A percentile compares a stretch with the other conserved stretches of the same genome.
phyloP scores from a whole-genome alignment of 352 stramenopile species.

The Phytophthora megakarya region DNA sequence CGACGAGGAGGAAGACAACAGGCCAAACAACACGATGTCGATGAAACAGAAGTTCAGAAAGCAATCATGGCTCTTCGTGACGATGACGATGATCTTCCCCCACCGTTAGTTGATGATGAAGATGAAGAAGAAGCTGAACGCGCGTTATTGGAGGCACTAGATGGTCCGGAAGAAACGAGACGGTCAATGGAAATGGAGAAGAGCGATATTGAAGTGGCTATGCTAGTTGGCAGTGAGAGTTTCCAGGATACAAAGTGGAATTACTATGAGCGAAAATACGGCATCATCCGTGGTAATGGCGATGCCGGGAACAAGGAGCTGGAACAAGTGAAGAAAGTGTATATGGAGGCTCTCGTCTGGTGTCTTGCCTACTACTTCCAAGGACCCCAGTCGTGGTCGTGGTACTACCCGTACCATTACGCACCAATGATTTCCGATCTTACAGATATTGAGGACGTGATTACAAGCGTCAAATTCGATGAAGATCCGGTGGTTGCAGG shows the following conservation, averaged over 20 bases:
- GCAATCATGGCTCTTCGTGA: constrained; percentile 51
- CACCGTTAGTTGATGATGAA: constrained; percentile 46
- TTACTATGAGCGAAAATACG: constrained; percentile 88
- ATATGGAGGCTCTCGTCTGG: constrained; percentile 85
- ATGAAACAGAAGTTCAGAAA: constrained; percentile 51
- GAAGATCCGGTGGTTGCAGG: constrained; percentile 57
- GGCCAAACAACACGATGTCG: constrained; percentile 48
- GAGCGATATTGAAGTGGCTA: constrained; percentile 53
- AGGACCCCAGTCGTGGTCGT: constrained; percentile 97
- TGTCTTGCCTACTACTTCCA: constrained; percentile 86
- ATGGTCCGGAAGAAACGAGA: constrained; percentile 55
- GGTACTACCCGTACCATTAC: constrained; percentile 99
- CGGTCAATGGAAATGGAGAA: constrained; percentile 47
- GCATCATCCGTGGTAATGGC: constrained; percentile 58
- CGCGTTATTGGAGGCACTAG: constrained; percentile 63
- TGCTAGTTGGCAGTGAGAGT: constrained; percentile 63
- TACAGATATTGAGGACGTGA: constrained; percentile 83
- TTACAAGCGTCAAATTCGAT: constrained; percentile 84
- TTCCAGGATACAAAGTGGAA: constrained; percentile 87
- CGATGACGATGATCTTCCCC: constrained; percentile 43
- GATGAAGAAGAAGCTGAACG: constrained; percentile 63
- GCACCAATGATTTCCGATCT: constrained; percentile 98
- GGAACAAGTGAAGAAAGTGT: constrained; percentile 70
- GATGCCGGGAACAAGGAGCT: constrained; percentile 60
- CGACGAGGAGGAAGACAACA: constrained; percentile 33